Evolutionary conservation across 805 yeast genomes (phyloP), one percentile per base, ranked within the genome.

Genomic region (Citeromyces nyonsensis): DNA sequence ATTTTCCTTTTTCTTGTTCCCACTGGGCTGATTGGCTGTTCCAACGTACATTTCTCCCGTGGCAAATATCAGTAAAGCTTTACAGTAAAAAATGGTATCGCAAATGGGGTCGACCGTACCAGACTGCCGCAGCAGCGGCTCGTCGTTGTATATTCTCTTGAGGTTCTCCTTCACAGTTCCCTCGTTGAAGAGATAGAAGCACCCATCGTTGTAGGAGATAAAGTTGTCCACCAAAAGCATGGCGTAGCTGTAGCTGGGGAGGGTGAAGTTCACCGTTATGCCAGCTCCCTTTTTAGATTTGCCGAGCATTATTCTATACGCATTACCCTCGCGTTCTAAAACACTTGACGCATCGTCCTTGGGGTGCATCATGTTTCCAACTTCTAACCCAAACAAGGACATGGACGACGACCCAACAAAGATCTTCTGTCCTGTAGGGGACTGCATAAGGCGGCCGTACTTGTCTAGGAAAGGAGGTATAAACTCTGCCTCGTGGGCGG

Each of bases 11-110:
- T 47, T 49, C 33, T 55, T 58, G 37, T 57, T 54, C 3, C 76
- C 72, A 44, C 74, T 75, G 14, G 63, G 56, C 39, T 68, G 70
- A 33, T 79, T 75, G 9, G 79, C 77, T 1, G 84, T 76, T 1
- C 88, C 88, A 25, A 79, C 51, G 44, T 80, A 80, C 82, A 80
- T 78, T 47, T 80, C 93, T 11, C 93, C 91, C 31, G 73, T 66
- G 4, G 88, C 83, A 49, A 80, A 79, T 15, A 80, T 75, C 33
- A 80, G 51, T 14, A 80, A 47, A 5, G 78, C 66, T 48, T 80
- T 80, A 54, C 88, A 78, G 43, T 77, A 77, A 84, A 86, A 80
- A 30, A 80, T 77, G 1, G 85, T 73, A 47, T 79, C 84, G 34
- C 77, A 56, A 20, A 76, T 69, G 5, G 80, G 66, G 38, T 76